Percentiles rank a stretch among this genome's conserved stretches.
These are phyloP conservation scores for Diplocarpon mali DNA, from an alignment of 2,329 filamentous ascomycete genomes.

Conservation along the genomic window DNA sequence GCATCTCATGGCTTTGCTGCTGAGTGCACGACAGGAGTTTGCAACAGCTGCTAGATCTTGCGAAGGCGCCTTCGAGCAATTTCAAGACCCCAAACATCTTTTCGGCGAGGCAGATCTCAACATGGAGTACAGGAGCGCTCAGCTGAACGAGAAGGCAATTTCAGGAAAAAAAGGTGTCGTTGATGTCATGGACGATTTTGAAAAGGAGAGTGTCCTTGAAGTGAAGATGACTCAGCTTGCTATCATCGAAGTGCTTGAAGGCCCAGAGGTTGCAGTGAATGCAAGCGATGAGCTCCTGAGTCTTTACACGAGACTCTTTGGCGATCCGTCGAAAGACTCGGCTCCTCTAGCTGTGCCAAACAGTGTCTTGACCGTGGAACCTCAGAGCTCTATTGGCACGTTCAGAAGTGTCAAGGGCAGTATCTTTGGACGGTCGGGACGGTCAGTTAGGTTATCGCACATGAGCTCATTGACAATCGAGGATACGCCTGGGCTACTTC, in stretches of 20 bases:
- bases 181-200: conserved; percentile 70
- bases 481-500: conserved; percentile 25
- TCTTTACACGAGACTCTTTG: conserved; percentile 74
- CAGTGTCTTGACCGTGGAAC: conserved; percentile 36
- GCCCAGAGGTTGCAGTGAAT: conserved; percentile 77
- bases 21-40: conserved; percentile 82
- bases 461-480: conserved; percentile 27
- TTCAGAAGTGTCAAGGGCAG: conserved; percentile 60
- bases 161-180: conserved; percentile 41
- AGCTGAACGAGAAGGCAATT: conserved; percentile 41
- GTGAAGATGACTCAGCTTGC: conserved; percentile 91
- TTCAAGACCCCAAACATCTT: conserved; percentile 58
- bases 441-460: conserved; percentile 33
- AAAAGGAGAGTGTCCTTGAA: conserved; percentile 82
- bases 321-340: conserved; percentile 38
- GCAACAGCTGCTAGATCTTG: conserved; percentile 70
- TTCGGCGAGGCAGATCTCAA: conserved; percentile 50
- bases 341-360: conserved; percentile 25
- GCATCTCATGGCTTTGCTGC: conserved; percentile 78
- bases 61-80: conserved; percentile 85
- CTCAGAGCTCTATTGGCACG: conserved; percentile 61
- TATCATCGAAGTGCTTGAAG: conserved; percentile 73
- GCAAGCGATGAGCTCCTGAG: conserved; percentile 74
- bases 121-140: conserved; percentile 48
- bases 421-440: conserved; percentile 57